Evolutionary conservation across 768 basidiomycete species (phyloP).

Genomic region (Termitomyces sp.): DNA sequence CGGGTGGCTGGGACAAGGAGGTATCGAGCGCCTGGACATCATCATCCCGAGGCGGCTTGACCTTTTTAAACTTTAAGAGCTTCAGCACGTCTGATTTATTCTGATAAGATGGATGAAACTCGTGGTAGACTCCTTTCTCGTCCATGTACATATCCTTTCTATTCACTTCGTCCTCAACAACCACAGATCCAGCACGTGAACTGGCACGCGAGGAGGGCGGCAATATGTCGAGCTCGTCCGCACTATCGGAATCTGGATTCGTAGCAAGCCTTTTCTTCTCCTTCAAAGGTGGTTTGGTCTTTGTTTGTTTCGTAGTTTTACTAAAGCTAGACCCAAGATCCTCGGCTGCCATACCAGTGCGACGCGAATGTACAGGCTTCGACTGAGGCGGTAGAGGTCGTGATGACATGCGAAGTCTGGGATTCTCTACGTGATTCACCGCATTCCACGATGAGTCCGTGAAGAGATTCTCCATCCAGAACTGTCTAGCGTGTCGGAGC

Average conservation of each 20-base stretch:
- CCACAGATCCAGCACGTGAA: conserved; percentile 9
- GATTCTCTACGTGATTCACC: not conserved
- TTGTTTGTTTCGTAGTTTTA: not conserved
- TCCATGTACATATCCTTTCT: conserved; percentile 7
- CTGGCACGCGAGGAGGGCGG: conserved; percentile 12
- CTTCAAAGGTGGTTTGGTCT: not conserved
- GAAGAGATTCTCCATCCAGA: conserved; percentile 11
- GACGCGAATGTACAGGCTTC: conserved; percentile 1
- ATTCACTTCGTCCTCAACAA: conserved; percentile 7
- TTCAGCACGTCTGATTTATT: conserved; percentile 11
- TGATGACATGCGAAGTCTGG: conserved; percentile 8
- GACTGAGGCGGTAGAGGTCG: conserved; percentile 1
- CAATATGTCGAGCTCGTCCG: conserved; percentile 16
- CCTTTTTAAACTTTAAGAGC: conserved; percentile 30
- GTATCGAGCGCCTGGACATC: not conserved
- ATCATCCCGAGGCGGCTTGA: conserved; percentile 13
- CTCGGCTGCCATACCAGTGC: conserved; percentile 8
- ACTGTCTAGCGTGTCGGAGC: not conserved
- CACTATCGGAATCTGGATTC: not conserved
- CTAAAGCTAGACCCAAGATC: conserved; percentile 15
- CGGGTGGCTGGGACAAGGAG: not conserved
- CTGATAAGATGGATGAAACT: not conserved
- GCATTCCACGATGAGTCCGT: conserved; percentile 3
- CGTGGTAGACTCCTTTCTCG: not conserved
- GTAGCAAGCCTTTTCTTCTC: not conserved